Conservation (phyloP, 768 basidiomycete genomes). For the Mycena kentingensis region DNA sequence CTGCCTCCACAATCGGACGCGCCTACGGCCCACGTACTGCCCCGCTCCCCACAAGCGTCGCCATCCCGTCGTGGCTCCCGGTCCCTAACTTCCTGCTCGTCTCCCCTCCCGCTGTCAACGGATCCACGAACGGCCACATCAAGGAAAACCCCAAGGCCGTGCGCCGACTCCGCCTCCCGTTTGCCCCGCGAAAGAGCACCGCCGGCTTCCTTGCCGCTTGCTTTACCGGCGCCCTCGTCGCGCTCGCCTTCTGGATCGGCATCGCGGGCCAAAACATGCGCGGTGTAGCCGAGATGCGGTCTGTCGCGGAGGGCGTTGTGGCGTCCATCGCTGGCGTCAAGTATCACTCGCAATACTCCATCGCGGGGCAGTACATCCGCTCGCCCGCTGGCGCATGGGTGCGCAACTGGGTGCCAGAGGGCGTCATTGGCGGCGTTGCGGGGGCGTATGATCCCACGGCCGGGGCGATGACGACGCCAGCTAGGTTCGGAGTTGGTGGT, state of each 20-base stretch:
- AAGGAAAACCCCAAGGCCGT: conserved; percentile 10
- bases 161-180: conserved; percentile 15
- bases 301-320: conserved; percentile 18
- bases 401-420: conserved; percentile 28
- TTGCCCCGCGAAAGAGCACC: conserved; percentile 28
- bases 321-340: not conserved
- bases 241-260: conserved; percentile 20
- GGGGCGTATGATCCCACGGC: not conserved
- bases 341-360: conserved; percentile 24
- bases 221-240: conserved; percentile 15
- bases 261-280: conserved; percentile 2
- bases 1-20: conserved; percentile 91
- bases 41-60: conserved; percentile 48
- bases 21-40: conserved; percentile 74
- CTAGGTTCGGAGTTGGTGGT: conserved; percentile 34
- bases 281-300: conserved; percentile 24
- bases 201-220: conserved; percentile 27
- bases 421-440: conserved; percentile 14
- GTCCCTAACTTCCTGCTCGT: conserved; percentile 31
- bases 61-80: conserved; percentile 28
- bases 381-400: conserved; percentile 11
- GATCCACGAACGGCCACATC: conserved; percentile 2
- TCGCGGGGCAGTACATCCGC: conserved; percentile 22
- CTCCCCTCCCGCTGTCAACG: conserved; percentile 40
- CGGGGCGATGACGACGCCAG: conserved; percentile 17